phyloP scores from a whole-genome alignment of 2,329 filamentous ascomycete species.

The Paracorniculantispora psalliotae region DNA sequence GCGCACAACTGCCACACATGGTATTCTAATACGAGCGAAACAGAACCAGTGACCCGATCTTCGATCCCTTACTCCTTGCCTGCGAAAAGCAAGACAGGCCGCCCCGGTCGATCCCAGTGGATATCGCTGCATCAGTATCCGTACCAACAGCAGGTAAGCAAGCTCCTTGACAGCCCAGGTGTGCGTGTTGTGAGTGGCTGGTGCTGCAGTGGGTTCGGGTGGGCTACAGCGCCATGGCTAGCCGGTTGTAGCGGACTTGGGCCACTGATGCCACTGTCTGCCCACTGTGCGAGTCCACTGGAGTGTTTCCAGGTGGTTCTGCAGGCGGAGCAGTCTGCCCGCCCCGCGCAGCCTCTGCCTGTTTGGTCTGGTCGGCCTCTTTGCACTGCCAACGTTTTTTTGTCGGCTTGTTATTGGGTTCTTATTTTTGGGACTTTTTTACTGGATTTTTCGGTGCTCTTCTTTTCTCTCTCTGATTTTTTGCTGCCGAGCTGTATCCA shows the following conservation, averaged over 20 bases:
- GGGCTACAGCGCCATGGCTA: not conserved
- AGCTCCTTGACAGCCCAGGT: not conserved
- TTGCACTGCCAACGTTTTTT: not conserved
- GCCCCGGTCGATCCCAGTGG: conserved; percentile 22
- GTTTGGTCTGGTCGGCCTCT: too few relatives aligned
- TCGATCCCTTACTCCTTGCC: conserved; percentile 9
- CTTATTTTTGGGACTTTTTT: not conserved
- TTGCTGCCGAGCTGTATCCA: not conserved
- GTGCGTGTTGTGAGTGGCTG: not conserved
- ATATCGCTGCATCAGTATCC: conserved; percentile 16
- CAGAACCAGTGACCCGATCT: not conserved
- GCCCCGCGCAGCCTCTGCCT: not conserved
- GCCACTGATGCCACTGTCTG: not conserved
- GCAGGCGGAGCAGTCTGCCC: not conserved
- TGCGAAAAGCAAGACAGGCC: conserved; percentile 18
- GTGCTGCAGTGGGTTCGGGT: not conserved
- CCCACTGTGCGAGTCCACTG: not conserved
- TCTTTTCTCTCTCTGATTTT: not conserved
- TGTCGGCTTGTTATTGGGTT: not conserved
- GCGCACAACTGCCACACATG: not conserved
- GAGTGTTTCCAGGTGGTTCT: not conserved
- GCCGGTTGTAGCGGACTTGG: not conserved
- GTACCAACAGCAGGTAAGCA: conserved; percentile 6
- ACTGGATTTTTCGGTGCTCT: not conserved
- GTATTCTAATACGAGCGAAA: conserved; percentile 4